These are phyloP conservation scores for Boletus rufocinnamomeus DNA, from an alignment of 768 basidiomycete species.

Conservation along the genomic window DNA sequence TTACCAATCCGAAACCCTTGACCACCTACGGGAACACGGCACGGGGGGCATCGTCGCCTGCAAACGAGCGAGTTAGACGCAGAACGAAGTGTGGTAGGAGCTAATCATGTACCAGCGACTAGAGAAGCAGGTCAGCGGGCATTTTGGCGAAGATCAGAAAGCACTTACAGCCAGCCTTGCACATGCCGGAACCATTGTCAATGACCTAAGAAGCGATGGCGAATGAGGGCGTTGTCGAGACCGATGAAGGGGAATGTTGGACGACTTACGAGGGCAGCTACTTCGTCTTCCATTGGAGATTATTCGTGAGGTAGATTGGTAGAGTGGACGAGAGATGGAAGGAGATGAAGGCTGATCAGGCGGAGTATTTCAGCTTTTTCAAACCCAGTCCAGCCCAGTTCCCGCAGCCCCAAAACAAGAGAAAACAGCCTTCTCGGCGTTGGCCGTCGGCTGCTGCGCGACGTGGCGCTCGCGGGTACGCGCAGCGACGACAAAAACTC, in stretches of 20 bases:
- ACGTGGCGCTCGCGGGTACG: not conserved
- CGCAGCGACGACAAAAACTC: not conserved
- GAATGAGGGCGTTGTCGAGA: constrained; percentile 2
- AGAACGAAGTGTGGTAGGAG: not conserved
- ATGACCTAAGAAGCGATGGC: constrained; percentile 57
- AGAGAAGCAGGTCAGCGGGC: constrained; percentile 26
- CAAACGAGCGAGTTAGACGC: constrained; percentile 24
- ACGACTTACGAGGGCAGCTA: constrained; percentile 52
- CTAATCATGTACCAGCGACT: constrained; percentile 61
- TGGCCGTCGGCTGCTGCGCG: not conserved
- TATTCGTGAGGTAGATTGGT: constrained; percentile 28
- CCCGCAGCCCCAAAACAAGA: constrained; percentile 20
- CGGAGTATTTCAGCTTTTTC: constrained; percentile 31
- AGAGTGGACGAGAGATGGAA: constrained; percentile 21
- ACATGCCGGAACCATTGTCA: constrained; percentile 98
- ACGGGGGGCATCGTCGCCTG: constrained; percentile 87
- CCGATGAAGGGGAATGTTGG: not conserved
- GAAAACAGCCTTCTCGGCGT: constrained; percentile 17
- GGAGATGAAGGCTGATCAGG: constrained; percentile 24
- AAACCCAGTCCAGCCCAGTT: constrained; percentile 18
- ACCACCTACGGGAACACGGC: constrained; percentile 90
- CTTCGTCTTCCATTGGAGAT: constrained; percentile 62
- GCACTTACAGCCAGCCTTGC: constrained; percentile 96
- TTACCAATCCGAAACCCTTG: constrained; percentile 6
- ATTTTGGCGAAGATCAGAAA: constrained; percentile 9